phyloP scores from a whole-genome alignment of 768 basidiomycete species.

The Lentinus brumalis region DNA sequence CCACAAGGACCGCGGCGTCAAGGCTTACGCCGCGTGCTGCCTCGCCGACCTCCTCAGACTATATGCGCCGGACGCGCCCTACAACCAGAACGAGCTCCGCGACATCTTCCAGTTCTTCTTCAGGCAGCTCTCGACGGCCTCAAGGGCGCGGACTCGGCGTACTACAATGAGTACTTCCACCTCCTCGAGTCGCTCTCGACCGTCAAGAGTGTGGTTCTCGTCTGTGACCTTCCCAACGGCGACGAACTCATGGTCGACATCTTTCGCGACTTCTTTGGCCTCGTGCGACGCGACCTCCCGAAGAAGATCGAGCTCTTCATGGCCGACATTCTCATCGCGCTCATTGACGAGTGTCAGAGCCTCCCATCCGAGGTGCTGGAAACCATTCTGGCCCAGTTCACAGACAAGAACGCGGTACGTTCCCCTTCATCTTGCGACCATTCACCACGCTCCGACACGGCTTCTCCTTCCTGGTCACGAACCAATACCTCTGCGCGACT shows the following conservation, averaged over 20 bases:
- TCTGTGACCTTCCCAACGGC: slow-evolving; percentile 86
- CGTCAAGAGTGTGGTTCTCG: slow-evolving; percentile 92
- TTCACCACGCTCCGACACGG: neutral
- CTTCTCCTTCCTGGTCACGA: neutral
- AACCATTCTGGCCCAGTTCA: slow-evolving; percentile 81
- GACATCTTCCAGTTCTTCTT: slow-evolving; percentile 99
- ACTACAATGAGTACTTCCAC: slow-evolving; percentile 92
- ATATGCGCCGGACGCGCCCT: slow-evolving; percentile 97
- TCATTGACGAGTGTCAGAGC: slow-evolving; percentile 83
- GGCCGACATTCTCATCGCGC: slow-evolving; percentile 85
- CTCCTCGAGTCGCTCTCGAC: slow-evolving; percentile 92
- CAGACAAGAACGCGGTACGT: slow-evolving; percentile 73
- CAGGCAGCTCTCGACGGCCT: slow-evolving; percentile 75
- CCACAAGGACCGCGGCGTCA: slow-evolving; percentile 95
- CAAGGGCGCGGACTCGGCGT: slow-evolving; percentile 75
- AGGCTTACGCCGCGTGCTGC: slow-evolving; percentile 93
- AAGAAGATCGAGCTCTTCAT: slow-evolving; percentile 87
- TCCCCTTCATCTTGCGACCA: neutral
- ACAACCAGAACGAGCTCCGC: slow-evolving; percentile 83
- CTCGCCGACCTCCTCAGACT: slow-evolving; percentile 91
- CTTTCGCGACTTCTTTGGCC: slow-evolving; percentile 80
- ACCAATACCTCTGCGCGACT: neutral
- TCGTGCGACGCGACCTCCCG: slow-evolving; percentile 71
- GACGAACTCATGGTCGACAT: slow-evolving; percentile 84
- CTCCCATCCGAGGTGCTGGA: slow-evolving; percentile 83